phyloP scores from a whole-genome alignment of 2,329 filamentous ascomycete genomes.

The Exophiala spinifera region DNA sequence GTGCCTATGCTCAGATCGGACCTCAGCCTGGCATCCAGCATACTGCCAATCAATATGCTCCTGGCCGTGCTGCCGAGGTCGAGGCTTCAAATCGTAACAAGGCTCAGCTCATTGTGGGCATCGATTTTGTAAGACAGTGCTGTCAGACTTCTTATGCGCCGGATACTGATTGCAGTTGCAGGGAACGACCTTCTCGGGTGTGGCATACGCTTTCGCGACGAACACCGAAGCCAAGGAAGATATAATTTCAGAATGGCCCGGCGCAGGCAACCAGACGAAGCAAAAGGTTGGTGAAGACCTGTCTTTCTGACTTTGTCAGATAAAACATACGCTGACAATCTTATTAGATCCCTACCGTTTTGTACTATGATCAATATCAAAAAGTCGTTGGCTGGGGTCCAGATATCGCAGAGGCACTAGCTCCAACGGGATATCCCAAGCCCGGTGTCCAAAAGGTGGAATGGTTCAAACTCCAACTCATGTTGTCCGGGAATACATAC shows the following conservation, averaged over 20 bases:
- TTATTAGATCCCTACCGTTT: slow-evolving; percentile 89
- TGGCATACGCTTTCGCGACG: slow-evolving; percentile 88
- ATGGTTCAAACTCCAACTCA: slow-evolving; percentile 99
- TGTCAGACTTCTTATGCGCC: not conserved
- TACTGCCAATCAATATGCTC: slow-evolving; percentile 32
- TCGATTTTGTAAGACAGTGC: slow-evolving; percentile 77
- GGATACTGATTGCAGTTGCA: slow-evolving; percentile 37
- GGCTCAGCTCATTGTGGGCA: slow-evolving; percentile 95
- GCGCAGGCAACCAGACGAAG: slow-evolving; percentile 94
- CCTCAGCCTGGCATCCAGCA: slow-evolving; percentile 31
- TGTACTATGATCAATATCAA: slow-evolving; percentile 99
- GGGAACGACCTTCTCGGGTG: slow-evolving; percentile 97
- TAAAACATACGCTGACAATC: slow-evolving; percentile 1
- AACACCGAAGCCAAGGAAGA: slow-evolving; percentile 98
- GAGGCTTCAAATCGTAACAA: slow-evolving; percentile 87
- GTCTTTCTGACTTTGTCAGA: not conserved
- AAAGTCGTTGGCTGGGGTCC: slow-evolving; percentile 99
- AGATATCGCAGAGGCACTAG: slow-evolving; percentile 93
- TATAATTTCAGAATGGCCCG: slow-evolving; percentile 98
- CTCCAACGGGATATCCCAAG: slow-evolving; percentile 95
- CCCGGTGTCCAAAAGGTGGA: slow-evolving; percentile 97
- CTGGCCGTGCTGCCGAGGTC: slow-evolving; percentile 59
- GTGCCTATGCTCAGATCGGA: slow-evolving; percentile 30
- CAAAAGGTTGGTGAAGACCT: slow-evolving; percentile 69
- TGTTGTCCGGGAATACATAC: slow-evolving; percentile 98